Conservation (phyloP, 768 basidiomycete genomes). For the Rhodocollybia butyracea region DNA sequence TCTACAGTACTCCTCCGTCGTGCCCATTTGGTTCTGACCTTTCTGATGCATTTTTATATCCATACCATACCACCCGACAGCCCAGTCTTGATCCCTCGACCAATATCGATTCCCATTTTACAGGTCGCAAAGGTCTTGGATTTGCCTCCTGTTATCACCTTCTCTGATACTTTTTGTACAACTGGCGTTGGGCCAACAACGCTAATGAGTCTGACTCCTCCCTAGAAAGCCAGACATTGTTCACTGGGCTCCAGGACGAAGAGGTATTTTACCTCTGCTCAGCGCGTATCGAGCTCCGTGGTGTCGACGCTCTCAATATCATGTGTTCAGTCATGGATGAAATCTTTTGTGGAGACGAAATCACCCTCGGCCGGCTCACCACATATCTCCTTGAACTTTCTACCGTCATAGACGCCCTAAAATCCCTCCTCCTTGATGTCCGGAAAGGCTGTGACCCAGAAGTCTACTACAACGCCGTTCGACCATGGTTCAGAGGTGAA, state of each 20-base stretch:
- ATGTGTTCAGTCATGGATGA: slow-evolving; percentile 90
- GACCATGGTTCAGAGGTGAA: slow-evolving; percentile 81
- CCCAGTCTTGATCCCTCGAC: slow-evolving; percentile 61
- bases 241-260: slow-evolving; percentile 80
- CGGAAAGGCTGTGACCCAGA: slow-evolving; percentile 70
- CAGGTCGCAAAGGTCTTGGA: slow-evolving; percentile 69
- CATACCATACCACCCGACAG: slow-evolving; percentile 53
- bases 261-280: slow-evolving; percentile 86
- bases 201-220: slow-evolving; percentile 35
- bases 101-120: slow-evolving; percentile 73
- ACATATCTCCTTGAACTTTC: slow-evolving; percentile 64
- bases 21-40: slow-evolving; percentile 71
- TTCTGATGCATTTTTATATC: slow-evolving; percentile 75
- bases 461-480: slow-evolving; percentile 65
- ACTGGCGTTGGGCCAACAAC: slow-evolving; percentile 52
- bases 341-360: slow-evolving; percentile 71
- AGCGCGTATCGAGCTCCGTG: slow-evolving; percentile 81
- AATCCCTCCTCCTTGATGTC: slow-evolving; percentile 56
- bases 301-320: slow-evolving; percentile 78
- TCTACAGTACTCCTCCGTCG: slow-evolving; percentile 62
- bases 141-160: slow-evolving; percentile 86
- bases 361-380: slow-evolving; percentile 60
- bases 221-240: slow-evolving; percentile 61
- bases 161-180: slow-evolving; percentile 67
- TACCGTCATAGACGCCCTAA: slow-evolving; percentile 61